Evolutionary conservation across 331 rosid species (phyloP).

Genomic region (Malus hybrid): DNA sequence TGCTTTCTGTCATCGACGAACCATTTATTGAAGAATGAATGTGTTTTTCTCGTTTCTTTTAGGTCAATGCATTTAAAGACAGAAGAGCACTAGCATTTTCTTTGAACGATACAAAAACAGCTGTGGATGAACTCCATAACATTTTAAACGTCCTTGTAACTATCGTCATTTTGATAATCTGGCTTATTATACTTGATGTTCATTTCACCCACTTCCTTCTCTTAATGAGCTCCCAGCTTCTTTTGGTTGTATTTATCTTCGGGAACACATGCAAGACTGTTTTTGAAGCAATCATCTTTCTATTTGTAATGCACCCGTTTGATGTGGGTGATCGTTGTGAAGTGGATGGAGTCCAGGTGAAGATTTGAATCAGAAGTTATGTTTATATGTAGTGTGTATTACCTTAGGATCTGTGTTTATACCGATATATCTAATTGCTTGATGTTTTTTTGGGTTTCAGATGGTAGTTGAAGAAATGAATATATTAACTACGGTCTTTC

Average conservation of each 20-base stretch:
- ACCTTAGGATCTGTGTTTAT: background rate
- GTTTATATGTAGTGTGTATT: background rate
- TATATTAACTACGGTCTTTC: slow-evolving; percentile 33
- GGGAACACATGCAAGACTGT: slow-evolving; percentile 35
- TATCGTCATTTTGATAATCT: slow-evolving; percentile 16
- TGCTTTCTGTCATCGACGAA: background rate
- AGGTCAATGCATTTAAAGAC: slow-evolving; percentile 30
- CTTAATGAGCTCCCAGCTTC: slow-evolving; percentile 30
- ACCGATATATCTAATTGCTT: background rate
- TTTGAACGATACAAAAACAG: slow-evolving; percentile 35
- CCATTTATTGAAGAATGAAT: background rate
- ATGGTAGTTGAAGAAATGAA: slow-evolving; percentile 47
- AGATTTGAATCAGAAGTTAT: background rate
- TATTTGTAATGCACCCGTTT: slow-evolving; percentile 43
- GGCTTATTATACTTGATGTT: slow-evolving; percentile 30
- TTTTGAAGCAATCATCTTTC: slow-evolving; percentile 37
- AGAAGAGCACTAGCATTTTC: slow-evolving; percentile 31
- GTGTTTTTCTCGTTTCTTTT: background rate
- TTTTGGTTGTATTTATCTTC: slow-evolving; percentile 30
- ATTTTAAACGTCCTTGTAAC: slow-evolving; percentile 19
- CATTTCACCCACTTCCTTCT: slow-evolving; percentile 23
- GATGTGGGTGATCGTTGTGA: slow-evolving; percentile 42
- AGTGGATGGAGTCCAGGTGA: slow-evolving; percentile 37
- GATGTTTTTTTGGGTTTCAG: slow-evolving; percentile 11
- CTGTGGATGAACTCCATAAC: slow-evolving; percentile 35